Conservation (phyloP, 2,329 filamentous ascomycete genomes). For the Colletotrichum sp. region DNA sequence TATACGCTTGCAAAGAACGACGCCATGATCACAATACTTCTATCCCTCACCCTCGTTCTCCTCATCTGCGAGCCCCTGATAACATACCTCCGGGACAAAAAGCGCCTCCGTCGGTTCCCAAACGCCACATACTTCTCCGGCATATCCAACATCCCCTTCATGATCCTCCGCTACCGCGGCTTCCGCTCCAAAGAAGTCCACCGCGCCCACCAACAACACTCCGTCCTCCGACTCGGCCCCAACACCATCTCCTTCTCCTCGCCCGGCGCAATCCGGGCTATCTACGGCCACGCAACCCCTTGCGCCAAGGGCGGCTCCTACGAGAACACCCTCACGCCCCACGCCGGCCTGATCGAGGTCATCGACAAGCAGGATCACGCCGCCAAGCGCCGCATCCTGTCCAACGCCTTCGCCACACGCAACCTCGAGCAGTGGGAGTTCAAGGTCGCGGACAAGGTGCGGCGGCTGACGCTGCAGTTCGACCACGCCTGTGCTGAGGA, state of each 20-base stretch:
- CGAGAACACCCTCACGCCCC: constrained; percentile 45
- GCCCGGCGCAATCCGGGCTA: background rate
- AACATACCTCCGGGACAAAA: background rate
- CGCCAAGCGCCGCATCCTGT: constrained; percentile 53
- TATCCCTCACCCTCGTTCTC: background rate
- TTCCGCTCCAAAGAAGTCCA: background rate
- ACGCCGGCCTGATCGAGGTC: constrained; percentile 57
- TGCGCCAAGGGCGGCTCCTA: constrained; percentile 57
- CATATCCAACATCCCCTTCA: background rate
- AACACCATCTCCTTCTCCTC: background rate
- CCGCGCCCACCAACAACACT: background rate
- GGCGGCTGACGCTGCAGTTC: constrained; percentile 44
- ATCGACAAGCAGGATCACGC: constrained; percentile 56
- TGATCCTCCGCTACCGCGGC: background rate
- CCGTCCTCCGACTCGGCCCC: background rate
- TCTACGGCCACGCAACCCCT: constrained; percentile 47
- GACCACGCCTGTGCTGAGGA: fast-evolving
- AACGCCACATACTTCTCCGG: background rate
- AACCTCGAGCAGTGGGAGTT: constrained; percentile 60
- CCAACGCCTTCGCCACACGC: constrained; percentile 55
- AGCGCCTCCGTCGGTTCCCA: background rate
- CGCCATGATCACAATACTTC: background rate
- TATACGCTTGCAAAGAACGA: background rate
- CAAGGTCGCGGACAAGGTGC: constrained; percentile 57
- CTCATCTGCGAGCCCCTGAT: background rate